Evolutionary conservation across 2,329 filamentous ascomycete genomes (phyloP), one percentile per base, ranked within the genome.

Genomic region (Cyanodermella asteris): DNA sequence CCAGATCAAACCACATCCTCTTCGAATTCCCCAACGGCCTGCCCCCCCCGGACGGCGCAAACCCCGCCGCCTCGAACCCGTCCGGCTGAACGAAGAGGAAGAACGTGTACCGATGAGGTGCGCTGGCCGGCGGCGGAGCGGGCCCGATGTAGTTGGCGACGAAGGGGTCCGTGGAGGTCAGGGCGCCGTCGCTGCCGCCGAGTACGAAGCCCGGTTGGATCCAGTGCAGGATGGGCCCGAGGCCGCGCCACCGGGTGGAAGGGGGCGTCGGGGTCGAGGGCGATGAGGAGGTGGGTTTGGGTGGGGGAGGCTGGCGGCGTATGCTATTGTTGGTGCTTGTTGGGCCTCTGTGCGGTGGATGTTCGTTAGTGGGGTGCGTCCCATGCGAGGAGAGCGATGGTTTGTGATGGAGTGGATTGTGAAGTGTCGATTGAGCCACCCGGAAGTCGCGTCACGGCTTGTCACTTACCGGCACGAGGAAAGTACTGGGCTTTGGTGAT

Each of bases 61-160:
- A 41, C 14, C 36, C 40, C 25, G 33, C 36, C 5, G 26, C 35
- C 11, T 49, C 40, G 22, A 59, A 51, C 2, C 34, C 43, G 14
- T 28, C 37, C 0, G 56, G 56, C 38, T 61, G 53, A 32, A 58
- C 50, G 30, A 52, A 61, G 13, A 61, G 35, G 29, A 59, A 45
- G 34, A 60, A 61, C 4, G 47, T 28, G 34, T 62, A 62, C 1
- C 58, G 52, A 38, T 62, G 57, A 7, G 58, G 53, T 6, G 42
- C 33, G 28, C 52, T 55, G 5, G 41, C 34, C 1, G 50, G 50
- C 8, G 57, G 57, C n/a, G 58, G 56, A 4, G 44, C 47, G 3
- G 59, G 56, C 0, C 45, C 50, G 24, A 56, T 47, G 33, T 55
- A 62, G 22, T 48, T 16, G 22, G 10, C 6, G 7, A 24, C 7